Base-by-base conservation (phyloP, 2,329 filamentous ascomycete species). In the Aspergillus neoniger region DNA sequence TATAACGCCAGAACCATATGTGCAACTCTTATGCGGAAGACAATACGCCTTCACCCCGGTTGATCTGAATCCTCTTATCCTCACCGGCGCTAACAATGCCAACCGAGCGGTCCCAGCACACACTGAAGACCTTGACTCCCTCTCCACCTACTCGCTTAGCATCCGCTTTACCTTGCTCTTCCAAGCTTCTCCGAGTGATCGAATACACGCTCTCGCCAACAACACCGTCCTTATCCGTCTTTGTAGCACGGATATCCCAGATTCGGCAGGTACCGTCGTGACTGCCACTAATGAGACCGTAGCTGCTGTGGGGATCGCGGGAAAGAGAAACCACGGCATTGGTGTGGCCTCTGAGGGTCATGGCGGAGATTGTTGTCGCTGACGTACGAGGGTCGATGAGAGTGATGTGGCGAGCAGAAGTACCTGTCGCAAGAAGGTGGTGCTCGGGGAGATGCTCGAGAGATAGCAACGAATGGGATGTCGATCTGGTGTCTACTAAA, bases 61-160 rank as follows among this genome's bases (percentile, higher is more conserved):
- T 97, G 62, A 99, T 87, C 81, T 99, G 95, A 70, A 99, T 88
- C 80, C 86, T 88, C 81, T 95, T 96, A 74, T 99, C 95, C 83
- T 98, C 93, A 15, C 94, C 92, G 47, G 83, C 92, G 71, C 91
- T 96, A 48, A 97, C 90, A 73, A 99, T 94, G 1, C 95, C 96
- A 72, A 96, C 87, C 6, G 87, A 85, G 74, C 83, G 82, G 76
- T 97, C 91, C 95, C 95, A 99, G 61, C 83, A 85, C 5, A 98
- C 91, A 36, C 87, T 86, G 76, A 98, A 91, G 52, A 99, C 92
- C 84, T 98, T 98, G 63, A 89, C 86, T 23, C 92, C 92, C 61
- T 95, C 91, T 2, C 93, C 93, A 7, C 87, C 88, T 43, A 88
- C 82, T 15, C 83, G 83, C 71, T 85, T 85, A 60, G 67, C 70